A percentile compares a stretch with the other conserved stretches of the same genome.
These are phyloP conservation scores for Ustilago sp. DNA, from an alignment of 1,284 basidiomycete species.

Conservation along the genomic window DNA sequence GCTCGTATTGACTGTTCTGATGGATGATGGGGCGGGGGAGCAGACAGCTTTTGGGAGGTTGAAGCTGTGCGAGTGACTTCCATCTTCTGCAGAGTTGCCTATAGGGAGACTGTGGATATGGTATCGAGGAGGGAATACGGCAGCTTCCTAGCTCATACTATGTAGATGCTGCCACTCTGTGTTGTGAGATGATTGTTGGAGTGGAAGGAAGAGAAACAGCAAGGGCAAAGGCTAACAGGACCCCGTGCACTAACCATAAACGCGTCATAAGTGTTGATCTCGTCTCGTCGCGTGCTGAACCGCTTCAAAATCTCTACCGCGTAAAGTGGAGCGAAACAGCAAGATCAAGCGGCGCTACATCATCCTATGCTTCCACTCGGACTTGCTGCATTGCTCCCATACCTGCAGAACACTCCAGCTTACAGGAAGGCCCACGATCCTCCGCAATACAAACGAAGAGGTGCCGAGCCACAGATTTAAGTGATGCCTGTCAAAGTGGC, in stretches of 20 bases:
- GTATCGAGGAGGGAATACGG: too few species aligned
- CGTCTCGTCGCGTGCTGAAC: slow-evolving; percentile 5
- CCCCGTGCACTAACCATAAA: neutral
- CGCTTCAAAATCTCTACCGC: neutral
- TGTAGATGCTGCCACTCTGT: too few species aligned
- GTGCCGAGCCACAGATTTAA: too few species aligned
- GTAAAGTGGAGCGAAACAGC: slow-evolving; percentile 30
- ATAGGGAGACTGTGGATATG: neutral
- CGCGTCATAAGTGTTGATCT: neutral
- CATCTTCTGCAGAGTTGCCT: slow-evolving; percentile 3
- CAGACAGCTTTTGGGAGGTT: slow-evolving; percentile 4
- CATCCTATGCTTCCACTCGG: too few species aligned
- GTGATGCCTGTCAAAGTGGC: too few species aligned
- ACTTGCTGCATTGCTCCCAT: too few species aligned
- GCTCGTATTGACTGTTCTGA: neutral
- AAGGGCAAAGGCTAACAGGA: neutral
- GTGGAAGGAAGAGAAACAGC: neutral
- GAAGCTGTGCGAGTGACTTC: slow-evolving; percentile 33
- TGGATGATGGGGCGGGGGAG: neutral
- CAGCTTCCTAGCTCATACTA: too few species aligned
- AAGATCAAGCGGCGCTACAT: too few species aligned
- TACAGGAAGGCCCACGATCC: too few species aligned
- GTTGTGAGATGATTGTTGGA: neutral
- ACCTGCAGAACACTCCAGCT: too few species aligned
- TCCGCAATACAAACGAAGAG: too few species aligned